These are phyloP conservation scores for Lineolata rhizophorae DNA, from an alignment of 495 filamentous ascomycete species.

Conservation along the genomic window DNA sequence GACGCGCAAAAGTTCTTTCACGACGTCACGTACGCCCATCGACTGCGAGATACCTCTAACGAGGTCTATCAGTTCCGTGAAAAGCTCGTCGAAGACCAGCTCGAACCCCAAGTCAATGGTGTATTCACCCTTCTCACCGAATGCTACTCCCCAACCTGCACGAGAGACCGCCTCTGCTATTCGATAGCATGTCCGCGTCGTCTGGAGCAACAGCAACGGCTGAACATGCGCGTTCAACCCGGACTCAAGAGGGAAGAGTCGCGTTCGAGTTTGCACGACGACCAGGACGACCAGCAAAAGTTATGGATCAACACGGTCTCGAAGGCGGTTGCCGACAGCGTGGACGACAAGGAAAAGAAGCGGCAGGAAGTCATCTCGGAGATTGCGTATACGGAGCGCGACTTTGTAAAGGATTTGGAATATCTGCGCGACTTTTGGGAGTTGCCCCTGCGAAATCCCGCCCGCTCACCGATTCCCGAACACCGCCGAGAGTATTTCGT, in stretches of 20 bases:
- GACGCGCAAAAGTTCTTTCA: conserved; percentile 99
- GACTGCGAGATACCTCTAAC: conserved; percentile 66
- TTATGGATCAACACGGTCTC: conserved; percentile 98
- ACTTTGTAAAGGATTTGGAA: conserved; percentile 98
- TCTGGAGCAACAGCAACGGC: conserved; percentile 79
- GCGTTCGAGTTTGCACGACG: conserved; percentile 58
- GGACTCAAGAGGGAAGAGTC: conserved; percentile 68
- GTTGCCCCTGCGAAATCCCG: conserved; percentile 55
- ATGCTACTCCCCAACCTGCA: conserved; percentile 97
- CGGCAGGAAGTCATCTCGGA: conserved; percentile 96
- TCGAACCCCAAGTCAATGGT: conserved; percentile 72
- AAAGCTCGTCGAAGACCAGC: conserved; percentile 72
- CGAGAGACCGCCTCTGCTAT: conserved; percentile 82
- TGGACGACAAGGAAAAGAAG: conserved; percentile 84
- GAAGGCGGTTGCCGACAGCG: conserved; percentile 76
- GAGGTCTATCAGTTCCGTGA: conserved; percentile 97
- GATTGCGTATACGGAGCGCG: conserved; percentile 94
- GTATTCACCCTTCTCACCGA: conserved; percentile 92
- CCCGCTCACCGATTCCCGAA: conserved; percentile 68
- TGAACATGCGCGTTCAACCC: conserved; percentile 80
- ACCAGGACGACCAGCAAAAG: conserved; percentile 87
- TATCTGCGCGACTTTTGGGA: conserved; percentile 99
- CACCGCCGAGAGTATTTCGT: conserved; percentile 77
- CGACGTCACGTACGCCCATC: conserved; percentile 95
- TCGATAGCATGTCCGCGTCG: conserved; percentile 92